These are phyloP conservation scores for Serendipita sp. DNA, from an alignment of 768 basidiomycete species.

Conservation along the genomic window DNA sequence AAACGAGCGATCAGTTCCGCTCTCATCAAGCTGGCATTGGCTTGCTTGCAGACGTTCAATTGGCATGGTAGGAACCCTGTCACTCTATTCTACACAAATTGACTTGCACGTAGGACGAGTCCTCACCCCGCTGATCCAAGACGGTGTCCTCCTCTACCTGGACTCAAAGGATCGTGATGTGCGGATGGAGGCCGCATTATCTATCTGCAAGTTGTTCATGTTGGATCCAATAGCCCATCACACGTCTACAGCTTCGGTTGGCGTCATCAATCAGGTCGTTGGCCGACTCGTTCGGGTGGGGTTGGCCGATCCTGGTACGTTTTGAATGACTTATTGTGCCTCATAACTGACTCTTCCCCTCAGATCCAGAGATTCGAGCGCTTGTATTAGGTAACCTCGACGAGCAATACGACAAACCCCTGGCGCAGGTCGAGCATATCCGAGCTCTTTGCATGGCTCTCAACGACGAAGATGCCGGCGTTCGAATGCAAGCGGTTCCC, in stretches of 20 bases:
- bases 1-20: background rate
- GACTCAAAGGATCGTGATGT: conserved; percentile 30
- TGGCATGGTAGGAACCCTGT: conserved; percentile 2
- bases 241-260: conserved; percentile 30
- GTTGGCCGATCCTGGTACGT: conserved; percentile 29
- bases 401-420: conserved; percentile 30
- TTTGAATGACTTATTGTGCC: conserved; percentile 5
- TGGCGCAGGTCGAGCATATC: conserved; percentile 35
- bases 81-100: background rate
- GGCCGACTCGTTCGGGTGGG: conserved; percentile 32
- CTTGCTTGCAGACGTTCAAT: background rate
- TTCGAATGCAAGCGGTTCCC: conserved; percentile 29
- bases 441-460: conserved; percentile 33
- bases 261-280: conserved; percentile 31
- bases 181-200: conserved; percentile 27
- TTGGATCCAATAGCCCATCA: conserved; percentile 32
- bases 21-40: background rate
- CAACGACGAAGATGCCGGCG: conserved; percentile 33
- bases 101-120: background rate
- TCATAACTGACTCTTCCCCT: background rate
- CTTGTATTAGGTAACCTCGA: conserved; percentile 28
- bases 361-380: conserved; percentile 27
- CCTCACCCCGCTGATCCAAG: conserved; percentile 21
- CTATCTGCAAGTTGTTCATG: conserved; percentile 29
- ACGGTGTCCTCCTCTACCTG: conserved; percentile 29